Percentiles rank a stretch among this genome's conserved stretches.
These are phyloP conservation scores for Halenospora varia DNA, from an alignment of 495 filamentous ascomycete species.

Conservation along the genomic window DNA sequence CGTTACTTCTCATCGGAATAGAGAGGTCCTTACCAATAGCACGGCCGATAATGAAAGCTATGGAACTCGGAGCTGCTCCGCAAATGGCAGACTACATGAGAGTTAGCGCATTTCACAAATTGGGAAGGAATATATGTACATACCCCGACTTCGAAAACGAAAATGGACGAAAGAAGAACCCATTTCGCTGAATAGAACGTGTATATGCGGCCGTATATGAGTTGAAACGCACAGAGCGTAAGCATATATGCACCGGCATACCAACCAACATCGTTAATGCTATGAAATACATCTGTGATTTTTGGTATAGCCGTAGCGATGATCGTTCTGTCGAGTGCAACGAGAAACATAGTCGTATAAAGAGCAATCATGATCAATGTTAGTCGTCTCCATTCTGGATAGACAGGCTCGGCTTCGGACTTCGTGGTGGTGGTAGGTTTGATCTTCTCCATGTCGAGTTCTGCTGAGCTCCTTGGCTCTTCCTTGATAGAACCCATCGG, in stretches of 20 bases:
- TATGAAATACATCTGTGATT: slow-evolving; percentile 44
- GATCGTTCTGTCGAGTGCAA: slow-evolving; percentile 35
- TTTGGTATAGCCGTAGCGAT: slow-evolving; percentile 53
- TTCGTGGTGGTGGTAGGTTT: neutral
- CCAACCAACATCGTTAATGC: slow-evolving; percentile 49
- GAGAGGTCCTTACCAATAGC: slow-evolving; percentile 34
- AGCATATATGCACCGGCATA: slow-evolving; percentile 54
- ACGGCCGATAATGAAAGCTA: slow-evolving; percentile 52
- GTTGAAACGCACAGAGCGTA: slow-evolving; percentile 40
- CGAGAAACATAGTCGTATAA: slow-evolving; percentile 19
- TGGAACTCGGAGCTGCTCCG: slow-evolving; percentile 51
- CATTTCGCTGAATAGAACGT: slow-evolving; percentile 40
- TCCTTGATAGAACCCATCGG: neutral
- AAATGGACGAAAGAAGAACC: slow-evolving; percentile 21
- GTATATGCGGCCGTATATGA: slow-evolving; percentile 33
- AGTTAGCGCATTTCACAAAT: neutral
- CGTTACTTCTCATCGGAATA: no score
- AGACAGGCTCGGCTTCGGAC: slow-evolving; percentile 10
- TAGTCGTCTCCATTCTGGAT: slow-evolving; percentile 6
- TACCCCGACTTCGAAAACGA: slow-evolving; percentile 48
- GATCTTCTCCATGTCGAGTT: slow-evolving; percentile 12
- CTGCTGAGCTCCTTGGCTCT: neutral
- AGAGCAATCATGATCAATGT: slow-evolving; percentile 16
- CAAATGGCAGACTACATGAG: slow-evolving; percentile 41
- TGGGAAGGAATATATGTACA: neutral